Conservation (phyloP, 345 rosid species). For the Hevea brasiliensis region DNA sequence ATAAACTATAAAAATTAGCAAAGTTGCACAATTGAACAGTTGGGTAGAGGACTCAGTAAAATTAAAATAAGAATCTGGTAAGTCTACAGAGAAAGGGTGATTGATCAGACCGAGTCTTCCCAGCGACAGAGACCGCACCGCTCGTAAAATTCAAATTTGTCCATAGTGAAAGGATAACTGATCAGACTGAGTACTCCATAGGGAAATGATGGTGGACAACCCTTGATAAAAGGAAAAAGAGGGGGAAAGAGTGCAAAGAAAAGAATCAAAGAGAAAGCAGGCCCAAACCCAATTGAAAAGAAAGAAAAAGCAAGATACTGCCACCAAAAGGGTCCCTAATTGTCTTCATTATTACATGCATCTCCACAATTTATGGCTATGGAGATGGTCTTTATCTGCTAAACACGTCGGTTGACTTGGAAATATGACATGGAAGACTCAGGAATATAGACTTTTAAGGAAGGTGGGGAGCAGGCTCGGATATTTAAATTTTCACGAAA, state of each 20-base stretch:
- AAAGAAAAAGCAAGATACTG: too few species aligned
- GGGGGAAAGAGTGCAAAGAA: neutral
- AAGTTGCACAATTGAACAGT: too few species aligned
- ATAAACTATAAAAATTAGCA: too few species aligned
- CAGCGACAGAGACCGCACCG: neutral
- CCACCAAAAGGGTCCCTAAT: neutral
- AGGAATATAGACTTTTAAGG: too few species aligned
- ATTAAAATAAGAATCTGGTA: too few species aligned
- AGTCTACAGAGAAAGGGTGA: too few species aligned
- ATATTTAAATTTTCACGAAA: too few species aligned
- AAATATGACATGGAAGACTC: conserved; percentile 4
- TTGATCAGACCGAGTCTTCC: too few species aligned
- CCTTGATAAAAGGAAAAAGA: neutral
- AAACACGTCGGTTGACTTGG: conserved; percentile 3
- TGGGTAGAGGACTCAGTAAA: too few species aligned
- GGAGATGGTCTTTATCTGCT: too few species aligned
- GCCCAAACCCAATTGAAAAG: neutral
- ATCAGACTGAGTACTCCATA: neutral
- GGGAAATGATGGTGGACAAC: neutral
- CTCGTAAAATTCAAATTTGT: neutral
- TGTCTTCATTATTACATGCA: too few species aligned
- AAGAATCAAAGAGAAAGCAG: neutral
- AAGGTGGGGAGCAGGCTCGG: too few species aligned
- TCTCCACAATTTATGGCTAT: neutral
- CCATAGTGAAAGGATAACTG: neutral